A percentile compares a stretch with the other conserved stretches of the same genome.
Evolutionary conservation across 805 yeast species (phyloP).

Genomic region (Metschnikowia bowlesiae): DNA sequence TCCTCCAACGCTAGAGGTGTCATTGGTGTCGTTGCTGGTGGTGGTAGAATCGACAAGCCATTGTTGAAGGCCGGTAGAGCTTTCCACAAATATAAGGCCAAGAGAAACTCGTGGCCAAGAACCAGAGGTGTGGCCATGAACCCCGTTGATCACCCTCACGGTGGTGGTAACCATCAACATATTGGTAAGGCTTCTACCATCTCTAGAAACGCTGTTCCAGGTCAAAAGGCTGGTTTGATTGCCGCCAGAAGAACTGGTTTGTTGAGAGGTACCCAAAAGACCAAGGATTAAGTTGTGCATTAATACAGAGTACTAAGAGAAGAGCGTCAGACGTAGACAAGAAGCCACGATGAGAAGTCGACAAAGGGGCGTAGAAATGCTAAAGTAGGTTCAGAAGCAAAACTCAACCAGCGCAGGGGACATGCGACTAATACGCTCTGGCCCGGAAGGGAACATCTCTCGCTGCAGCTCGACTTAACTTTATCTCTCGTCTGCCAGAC

Average conservation of each 20-base stretch:
- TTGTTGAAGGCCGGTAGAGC: slow-evolving; percentile 99
- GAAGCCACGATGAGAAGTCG: too few relatives aligned
- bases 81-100: slow-evolving; percentile 56
- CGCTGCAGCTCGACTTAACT: background rate
- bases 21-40: slow-evolving; percentile 99
- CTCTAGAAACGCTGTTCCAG: slow-evolving; percentile 98
- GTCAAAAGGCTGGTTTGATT: slow-evolving; percentile 99
- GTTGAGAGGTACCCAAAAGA: slow-evolving; percentile 98
- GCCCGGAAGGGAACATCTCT: too few relatives aligned
- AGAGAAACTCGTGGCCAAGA: slow-evolving; percentile 99
- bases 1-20: slow-evolving; percentile 98
- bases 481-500: background rate
- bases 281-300: slow-evolving; percentile 34
- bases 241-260: slow-evolving; percentile 99
- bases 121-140: slow-evolving; percentile 99
- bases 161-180: slow-evolving; percentile 99
- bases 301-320: slow-evolving; percentile 14
- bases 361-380: too few relatives aligned
- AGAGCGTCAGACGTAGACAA: background rate
- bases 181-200: slow-evolving; percentile 98
- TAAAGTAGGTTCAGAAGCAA: too few relatives aligned
- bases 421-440: too few relatives aligned
- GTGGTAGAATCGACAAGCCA: slow-evolving; percentile 99
- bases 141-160: slow-evolving; percentile 99
- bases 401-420: too few relatives aligned